A percentile compares a stretch with the other conserved stretches of the same genome.
Evolutionary conservation across 768 basidiomycete genomes (phyloP).

Genomic region (Kwoniella sp.): DNA sequence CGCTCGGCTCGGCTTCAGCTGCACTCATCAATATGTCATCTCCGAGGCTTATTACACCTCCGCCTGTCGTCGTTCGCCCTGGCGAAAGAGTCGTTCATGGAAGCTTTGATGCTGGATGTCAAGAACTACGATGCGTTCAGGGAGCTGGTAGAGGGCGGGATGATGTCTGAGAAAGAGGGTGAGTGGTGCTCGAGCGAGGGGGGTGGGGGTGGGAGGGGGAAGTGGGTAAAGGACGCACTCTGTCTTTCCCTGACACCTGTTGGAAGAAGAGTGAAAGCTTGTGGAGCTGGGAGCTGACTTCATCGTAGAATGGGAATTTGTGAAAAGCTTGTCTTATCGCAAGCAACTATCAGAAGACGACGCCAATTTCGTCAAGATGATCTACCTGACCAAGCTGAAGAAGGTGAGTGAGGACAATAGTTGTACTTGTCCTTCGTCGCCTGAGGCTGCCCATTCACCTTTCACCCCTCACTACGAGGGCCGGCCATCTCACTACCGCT

Average conservation of each 20-base stretch:
- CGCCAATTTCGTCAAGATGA: conserved; percentile 85
- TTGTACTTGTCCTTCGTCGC: not conserved
- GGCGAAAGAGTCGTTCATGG: conserved; percentile 94
- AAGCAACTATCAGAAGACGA: conserved; percentile 79
- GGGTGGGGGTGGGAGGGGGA: no score
- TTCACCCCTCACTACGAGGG: no score
- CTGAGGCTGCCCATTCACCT: no score
- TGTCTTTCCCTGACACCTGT: no score
- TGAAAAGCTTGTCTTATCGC: conserved; percentile 77
- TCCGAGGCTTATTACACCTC: conserved; percentile 90
- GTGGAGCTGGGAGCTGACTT: conserved; percentile 5
- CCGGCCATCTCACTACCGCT: no score
- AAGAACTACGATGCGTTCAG: conserved; percentile 97
- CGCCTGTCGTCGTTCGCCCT: conserved; percentile 86
- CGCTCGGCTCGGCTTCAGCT: conserved; percentile 62
- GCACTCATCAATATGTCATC: conserved; percentile 94
- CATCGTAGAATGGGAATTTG: conserved; percentile 89
- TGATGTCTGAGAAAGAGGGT: conserved; percentile 98
- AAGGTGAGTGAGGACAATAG: conserved; percentile 61
- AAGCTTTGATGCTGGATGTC: conserved; percentile 88
- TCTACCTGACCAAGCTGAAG: conserved; percentile 86
- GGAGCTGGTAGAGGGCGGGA: conserved; percentile 83
- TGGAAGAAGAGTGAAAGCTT: not conserved
- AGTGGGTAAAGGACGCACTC: no score
- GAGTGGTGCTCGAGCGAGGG: conserved; percentile 19